Conservation (phyloP, 2,329 filamentous ascomycete species). For the Alternaria brassicicola region DNA sequence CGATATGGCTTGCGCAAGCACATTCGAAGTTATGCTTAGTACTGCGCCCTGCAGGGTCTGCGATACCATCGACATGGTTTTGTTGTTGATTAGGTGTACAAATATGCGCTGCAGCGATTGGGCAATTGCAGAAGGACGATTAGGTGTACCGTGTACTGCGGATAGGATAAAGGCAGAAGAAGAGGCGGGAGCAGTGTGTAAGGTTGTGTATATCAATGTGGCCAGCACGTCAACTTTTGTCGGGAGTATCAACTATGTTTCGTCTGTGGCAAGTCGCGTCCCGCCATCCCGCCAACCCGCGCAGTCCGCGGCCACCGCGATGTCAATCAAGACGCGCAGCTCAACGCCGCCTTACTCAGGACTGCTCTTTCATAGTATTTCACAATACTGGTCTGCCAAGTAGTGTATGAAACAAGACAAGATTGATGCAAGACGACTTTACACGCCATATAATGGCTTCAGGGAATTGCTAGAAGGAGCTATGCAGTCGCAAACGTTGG, state of each 20-base stretch:
- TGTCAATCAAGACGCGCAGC: conserved; percentile 17
- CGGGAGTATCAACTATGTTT: conserved; percentile 16
- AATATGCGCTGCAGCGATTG: neutral
- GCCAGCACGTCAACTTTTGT: conserved; percentile 6
- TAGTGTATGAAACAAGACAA: neutral
- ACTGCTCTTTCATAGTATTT: conserved; percentile 1
- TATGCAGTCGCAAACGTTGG: neutral
- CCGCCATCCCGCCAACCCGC: neutral
- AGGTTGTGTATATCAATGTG: conserved; percentile 10
- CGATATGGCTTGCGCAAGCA: conserved; percentile 73
- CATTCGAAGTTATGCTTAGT: conserved; percentile 71
- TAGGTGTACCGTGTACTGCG: neutral
- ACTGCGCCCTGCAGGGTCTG: conserved; percentile 65
- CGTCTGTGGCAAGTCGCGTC: conserved; percentile 7
- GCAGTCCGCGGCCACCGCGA: neutral
- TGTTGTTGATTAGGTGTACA: neutral
- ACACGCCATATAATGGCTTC: neutral
- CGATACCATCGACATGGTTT: conserved; percentile 42
- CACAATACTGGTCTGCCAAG: neutral
- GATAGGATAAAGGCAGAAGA: neutral
- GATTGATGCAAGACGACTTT: neutral
- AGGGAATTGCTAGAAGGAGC: neutral
- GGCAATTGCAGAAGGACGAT: neutral
- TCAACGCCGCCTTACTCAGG: conserved; percentile 6
- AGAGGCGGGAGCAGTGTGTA: neutral